Conservation (phyloP, 768 basidiomycete species). For the Rhodotorula babjevae region DNA sequence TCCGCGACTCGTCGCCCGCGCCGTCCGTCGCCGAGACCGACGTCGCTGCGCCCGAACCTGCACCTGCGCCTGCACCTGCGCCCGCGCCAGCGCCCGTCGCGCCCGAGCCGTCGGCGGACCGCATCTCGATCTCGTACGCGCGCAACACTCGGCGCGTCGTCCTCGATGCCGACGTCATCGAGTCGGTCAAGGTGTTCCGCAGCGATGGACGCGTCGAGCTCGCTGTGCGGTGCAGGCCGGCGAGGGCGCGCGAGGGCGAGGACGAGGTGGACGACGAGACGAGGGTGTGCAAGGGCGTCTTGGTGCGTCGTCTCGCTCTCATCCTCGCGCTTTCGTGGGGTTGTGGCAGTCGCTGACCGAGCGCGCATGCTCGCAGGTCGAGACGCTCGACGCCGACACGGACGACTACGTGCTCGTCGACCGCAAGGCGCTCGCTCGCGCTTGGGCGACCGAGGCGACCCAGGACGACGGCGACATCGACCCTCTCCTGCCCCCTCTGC, state of each 20-base stretch:
- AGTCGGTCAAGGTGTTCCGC: conserved; percentile 72
- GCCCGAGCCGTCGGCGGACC: conserved; percentile 42
- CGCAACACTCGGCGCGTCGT: conserved; percentile 79
- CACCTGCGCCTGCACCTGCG: background rate
- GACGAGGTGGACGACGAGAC: conserved; percentile 21
- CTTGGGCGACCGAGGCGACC: conserved; percentile 13
- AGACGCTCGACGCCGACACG: conserved; percentile 44
- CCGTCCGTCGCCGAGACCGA: background rate
- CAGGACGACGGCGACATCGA: background rate
- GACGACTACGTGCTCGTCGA: conserved; percentile 45
- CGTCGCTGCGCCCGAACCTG: background rate
- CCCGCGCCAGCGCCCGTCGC: background rate
- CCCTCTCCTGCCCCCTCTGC: conserved; percentile 31
- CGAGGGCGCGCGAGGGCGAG: conserved; percentile 13
- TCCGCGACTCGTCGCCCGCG: background rate
- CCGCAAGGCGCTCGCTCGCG: conserved; percentile 35
- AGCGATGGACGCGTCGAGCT: conserved; percentile 83
- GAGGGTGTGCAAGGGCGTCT: conserved; percentile 60
- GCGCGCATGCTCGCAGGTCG: conserved; percentile 40
- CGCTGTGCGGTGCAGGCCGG: conserved; percentile 50
- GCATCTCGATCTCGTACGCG: conserved; percentile 89
- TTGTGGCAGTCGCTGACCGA: background rate
- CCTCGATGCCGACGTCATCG: conserved; percentile 80
- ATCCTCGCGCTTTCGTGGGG: no score
- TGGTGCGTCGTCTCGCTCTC: conserved; percentile 55